These are phyloP conservation scores for Syzygium aromaticum DNA, from an alignment of 345 rosid genomes.

Conservation along the genomic window DNA sequence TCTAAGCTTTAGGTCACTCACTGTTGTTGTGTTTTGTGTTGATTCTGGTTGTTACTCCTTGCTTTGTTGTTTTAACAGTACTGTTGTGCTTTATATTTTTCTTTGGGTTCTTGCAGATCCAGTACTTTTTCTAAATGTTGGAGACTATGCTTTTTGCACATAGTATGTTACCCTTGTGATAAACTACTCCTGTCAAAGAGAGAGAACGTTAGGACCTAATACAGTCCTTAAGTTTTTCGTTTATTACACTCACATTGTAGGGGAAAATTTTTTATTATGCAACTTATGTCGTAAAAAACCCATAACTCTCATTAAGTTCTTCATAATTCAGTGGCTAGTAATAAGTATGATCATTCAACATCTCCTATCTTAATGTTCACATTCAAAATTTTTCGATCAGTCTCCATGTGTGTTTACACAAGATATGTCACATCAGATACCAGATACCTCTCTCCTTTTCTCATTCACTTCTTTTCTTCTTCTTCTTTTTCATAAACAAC, in stretches of 20 bases:
- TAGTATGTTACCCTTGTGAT: background rate
- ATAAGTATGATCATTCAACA: background rate
- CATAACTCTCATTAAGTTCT: background rate
- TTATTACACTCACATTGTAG: background rate
- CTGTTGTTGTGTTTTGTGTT: background rate
- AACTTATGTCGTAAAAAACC: background rate
- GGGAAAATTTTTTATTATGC: background rate
- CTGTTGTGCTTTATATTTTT: background rate
- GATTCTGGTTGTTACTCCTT: background rate
- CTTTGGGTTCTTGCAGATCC: background rate
- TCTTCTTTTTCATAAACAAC: background rate
- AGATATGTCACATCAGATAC: background rate
- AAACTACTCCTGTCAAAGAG: background rate
- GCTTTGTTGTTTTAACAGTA: background rate
- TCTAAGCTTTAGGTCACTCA: background rate
- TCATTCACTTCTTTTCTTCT: background rate
- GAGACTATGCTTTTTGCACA: background rate
- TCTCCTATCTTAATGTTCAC: background rate
- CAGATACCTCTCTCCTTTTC: background rate
- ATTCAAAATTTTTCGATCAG: background rate
- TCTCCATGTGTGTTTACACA: background rate
- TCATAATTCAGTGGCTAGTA: background rate
- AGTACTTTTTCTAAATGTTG: background rate
- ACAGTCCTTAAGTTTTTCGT: background rate
- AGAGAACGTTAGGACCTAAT: background rate